Conservation (phyloP, 495 filamentous ascomycete genomes). For the Neurospora sp. region DNA sequence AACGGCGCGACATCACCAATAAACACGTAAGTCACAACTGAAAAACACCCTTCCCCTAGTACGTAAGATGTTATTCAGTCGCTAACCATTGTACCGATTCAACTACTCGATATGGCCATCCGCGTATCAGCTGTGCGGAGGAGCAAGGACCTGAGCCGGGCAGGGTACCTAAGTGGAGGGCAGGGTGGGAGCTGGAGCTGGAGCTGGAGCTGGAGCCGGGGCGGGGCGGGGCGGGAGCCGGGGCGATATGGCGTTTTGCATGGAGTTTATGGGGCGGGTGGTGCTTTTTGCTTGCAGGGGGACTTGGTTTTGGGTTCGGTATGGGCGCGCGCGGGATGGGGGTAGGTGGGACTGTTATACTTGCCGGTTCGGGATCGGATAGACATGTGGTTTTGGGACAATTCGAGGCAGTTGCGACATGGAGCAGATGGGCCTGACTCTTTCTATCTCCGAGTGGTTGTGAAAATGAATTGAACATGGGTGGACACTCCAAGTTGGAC, state of each 20-base stretch:
- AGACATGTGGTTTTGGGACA: background rate
- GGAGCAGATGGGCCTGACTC: background rate
- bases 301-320: background rate
- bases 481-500: background rate
- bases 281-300: background rate
- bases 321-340: background rate
- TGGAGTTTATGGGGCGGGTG: background rate
- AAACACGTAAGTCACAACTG: background rate
- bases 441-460: background rate
- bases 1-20: background rate
- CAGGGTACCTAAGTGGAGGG: background rate
- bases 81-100: background rate
- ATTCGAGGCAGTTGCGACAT: background rate
- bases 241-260: background rate
- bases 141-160: too few relatives aligned
- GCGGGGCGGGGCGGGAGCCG: background rate
- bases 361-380: background rate
- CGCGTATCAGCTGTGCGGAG: too few relatives aligned
- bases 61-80: background rate
- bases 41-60: background rate
- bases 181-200: background rate
- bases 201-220: background rate
- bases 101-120: too few relatives aligned
- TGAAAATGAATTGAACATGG: background rate
- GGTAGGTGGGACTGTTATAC: background rate